Evolutionary conservation across 805 yeast species (phyloP).

Genomic region (Maudiozyma barnettii): DNA sequence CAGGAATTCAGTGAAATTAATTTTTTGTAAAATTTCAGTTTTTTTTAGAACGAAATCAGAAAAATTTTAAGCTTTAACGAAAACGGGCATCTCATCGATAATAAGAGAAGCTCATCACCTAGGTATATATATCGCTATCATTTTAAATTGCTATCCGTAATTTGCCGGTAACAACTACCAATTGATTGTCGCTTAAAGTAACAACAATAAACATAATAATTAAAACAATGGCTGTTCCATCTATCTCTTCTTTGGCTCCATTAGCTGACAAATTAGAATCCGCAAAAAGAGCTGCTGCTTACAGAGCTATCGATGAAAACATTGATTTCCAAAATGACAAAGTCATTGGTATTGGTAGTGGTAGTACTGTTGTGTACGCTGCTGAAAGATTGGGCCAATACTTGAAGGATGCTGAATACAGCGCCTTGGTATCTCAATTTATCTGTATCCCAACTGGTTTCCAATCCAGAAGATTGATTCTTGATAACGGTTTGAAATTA

Average conservation of each 20-base stretch:
- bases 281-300: slow-evolving; percentile 88
- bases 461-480: slow-evolving; percentile 80
- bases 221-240: slow-evolving; percentile 5
- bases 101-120: too few species aligned
- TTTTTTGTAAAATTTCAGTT: too few species aligned
- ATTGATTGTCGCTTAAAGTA: background rate
- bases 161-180: too few species aligned
- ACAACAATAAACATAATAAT: background rate
- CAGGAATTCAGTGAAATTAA: too few species aligned
- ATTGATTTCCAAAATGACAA: slow-evolving; percentile 46
- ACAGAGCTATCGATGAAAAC: slow-evolving; percentile 77
- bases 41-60: too few species aligned
- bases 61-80: too few species aligned
- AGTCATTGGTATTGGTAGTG: slow-evolving; percentile 91
- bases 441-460: slow-evolving; percentile 94
- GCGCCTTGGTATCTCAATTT: slow-evolving; percentile 31
- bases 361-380: slow-evolving; percentile 93
- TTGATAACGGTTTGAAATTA: slow-evolving; percentile 66
- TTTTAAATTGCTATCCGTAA: too few species aligned
- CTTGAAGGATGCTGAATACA: slow-evolving; percentile 34
- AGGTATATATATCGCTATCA: too few species aligned
- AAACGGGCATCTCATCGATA: too few species aligned
- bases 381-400: slow-evolving; percentile 78
- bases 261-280: slow-evolving; percentile 45
- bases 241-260: slow-evolving; percentile 3